Evolutionary conservation across 768 basidiomycete genomes (phyloP), one percentile per base, ranked within the genome.

Genomic region (Termitomyces sp.): DNA sequence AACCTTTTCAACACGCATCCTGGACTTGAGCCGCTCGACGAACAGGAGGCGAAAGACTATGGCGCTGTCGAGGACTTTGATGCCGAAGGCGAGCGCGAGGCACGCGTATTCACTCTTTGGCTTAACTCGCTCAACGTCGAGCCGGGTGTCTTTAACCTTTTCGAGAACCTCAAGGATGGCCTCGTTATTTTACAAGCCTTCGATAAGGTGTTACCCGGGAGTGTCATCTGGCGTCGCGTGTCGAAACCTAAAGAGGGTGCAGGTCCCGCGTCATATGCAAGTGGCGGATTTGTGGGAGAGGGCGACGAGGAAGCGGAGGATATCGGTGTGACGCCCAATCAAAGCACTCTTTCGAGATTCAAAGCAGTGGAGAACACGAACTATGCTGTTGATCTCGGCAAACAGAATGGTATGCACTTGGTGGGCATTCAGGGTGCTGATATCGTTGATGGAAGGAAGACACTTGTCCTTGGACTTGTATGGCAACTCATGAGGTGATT

Each of bases 281-380:
- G 76, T 61, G 67, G 72, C 52, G 70, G 75, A 45, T 71, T 66
- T 36, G 66, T 70, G 1, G 77, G 74, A 5, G 83, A 79, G 40
- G 83, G 77, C 3, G 91, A 87, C 42, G 91, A 90, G 61, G 90
- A 83, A 60, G 89, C 82, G 45, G 91, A 87, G 60, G 91, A 91
- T 70, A 88, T 90, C 45, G 91, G 91, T 25, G 88, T 93, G 45
- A 90, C 87, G 10, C 89, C 90, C 4, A 92, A 88, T 71, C 92
- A 88, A 79, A 86, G 87, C 67, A 87, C 86, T 46, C 81, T 99
- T 20, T 96, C 96, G 45, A 83, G 94, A 57, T 99, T 98, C 83
- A 99, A 99, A 80, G 88, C 89, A 37, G 94, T 99, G 32, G 97
- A 99, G 77, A 98, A 99, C 76, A 97, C 94, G 48, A 99, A 98